Conservation (phyloP, 805 yeast species). For the Yarrowia porcina region DNA sequence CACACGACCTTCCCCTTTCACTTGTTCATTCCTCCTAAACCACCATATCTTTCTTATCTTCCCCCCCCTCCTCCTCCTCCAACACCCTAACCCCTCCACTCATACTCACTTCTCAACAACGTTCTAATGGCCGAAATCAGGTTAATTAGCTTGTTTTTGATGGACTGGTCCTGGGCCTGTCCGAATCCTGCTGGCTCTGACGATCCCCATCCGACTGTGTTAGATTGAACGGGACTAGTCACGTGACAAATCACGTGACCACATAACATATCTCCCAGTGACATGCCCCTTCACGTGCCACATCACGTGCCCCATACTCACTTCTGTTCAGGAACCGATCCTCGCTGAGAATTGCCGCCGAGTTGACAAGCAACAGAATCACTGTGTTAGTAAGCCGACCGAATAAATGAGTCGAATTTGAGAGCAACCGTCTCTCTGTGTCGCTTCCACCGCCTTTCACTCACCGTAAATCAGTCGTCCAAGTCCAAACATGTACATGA, state of each 20-base stretch:
- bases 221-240: not conserved
- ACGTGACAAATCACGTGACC: not conserved
- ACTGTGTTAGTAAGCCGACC: conserved; percentile 29
- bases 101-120: conserved; percentile 56
- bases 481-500: conserved; percentile 22
- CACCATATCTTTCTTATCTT: too few species aligned
- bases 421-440: not conserved
- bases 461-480: conserved; percentile 17
- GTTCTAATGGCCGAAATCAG: conserved; percentile 74
- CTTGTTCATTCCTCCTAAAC: too few species aligned
- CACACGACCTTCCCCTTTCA: too few species aligned
- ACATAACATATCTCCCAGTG: too few species aligned
- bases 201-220: conserved; percentile 46
- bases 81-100: not conserved
- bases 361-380: conserved; percentile 54
- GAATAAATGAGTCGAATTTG: not conserved
- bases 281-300: not conserved
- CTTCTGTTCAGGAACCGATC: conserved; percentile 72
- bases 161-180: conserved; percentile 42
- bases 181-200: conserved; percentile 47
- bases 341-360: conserved; percentile 75
- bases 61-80: too few species aligned
- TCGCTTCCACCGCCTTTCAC: not conserved
- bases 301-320: conserved; percentile 33
- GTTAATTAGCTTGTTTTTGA: conserved; percentile 59